These are phyloP conservation scores for Hirsutella rhossiliensis DNA, from an alignment of 2,329 filamentous ascomycete genomes.

Conservation along the genomic window DNA sequence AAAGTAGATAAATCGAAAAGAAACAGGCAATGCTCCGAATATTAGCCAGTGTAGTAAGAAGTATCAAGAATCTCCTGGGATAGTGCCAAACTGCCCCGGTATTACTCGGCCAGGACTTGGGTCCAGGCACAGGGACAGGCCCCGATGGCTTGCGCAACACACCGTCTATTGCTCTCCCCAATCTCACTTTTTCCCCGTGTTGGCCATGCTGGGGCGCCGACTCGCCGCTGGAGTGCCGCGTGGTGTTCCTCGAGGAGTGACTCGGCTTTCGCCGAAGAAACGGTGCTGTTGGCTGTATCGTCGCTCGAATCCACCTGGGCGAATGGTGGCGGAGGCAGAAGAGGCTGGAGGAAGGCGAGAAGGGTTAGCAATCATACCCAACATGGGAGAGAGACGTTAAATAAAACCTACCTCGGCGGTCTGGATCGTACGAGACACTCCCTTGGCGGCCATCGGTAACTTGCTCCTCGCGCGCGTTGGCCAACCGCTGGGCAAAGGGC, in stretches of 20 bases:
- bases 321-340: conserved; percentile 4
- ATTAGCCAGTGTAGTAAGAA: too few species aligned
- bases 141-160: too few species aligned
- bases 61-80: too few species aligned
- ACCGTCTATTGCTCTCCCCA: too few species aligned
- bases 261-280: conserved; percentile 28
- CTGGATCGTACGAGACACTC: conserved; percentile 13
- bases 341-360: conserved; percentile 9
- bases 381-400: too few species aligned
- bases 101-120: too few species aligned
- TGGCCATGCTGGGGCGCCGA: conserved; percentile 15
- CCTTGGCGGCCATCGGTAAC: conserved; percentile 15
- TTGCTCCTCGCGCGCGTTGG: conserved; percentile 24
- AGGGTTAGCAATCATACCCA: background rate
- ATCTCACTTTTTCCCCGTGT: conserved; percentile 4
- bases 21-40: too few species aligned
- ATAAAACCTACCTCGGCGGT: conserved; percentile 15
- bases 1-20: too few species aligned
- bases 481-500: conserved; percentile 52
- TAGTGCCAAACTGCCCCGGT: too few species aligned
- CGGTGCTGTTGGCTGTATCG: conserved; percentile 26
- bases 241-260: conserved; percentile 24
- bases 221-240: conserved; percentile 24
- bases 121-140: too few species aligned
- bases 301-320: conserved; percentile 10